Conservation (phyloP, 768 basidiomycete genomes). For the Neoboletus subvelutipes region DNA sequence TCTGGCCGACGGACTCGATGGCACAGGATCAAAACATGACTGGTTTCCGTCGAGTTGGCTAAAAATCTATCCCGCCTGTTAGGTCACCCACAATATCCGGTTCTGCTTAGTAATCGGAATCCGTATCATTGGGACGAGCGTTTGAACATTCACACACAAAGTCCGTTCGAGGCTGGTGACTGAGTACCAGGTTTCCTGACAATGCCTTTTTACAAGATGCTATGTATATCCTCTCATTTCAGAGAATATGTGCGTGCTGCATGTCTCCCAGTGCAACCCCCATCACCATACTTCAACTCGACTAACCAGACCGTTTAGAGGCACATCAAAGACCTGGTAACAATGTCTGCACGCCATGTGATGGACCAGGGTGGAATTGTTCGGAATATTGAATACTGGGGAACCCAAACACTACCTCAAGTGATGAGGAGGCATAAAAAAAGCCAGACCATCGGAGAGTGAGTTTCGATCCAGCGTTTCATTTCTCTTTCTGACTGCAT, state of each 20-base stretch:
- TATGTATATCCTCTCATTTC: conserved; percentile 80
- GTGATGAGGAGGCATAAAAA: conserved; percentile 65
- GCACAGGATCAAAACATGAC: background rate
- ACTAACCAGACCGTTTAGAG: conserved; percentile 39
- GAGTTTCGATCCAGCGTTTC: conserved; percentile 35
- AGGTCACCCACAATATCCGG: background rate
- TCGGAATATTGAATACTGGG: conserved; percentile 73
- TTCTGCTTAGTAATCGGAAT: conserved; percentile 25
- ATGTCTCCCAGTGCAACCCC: background rate
- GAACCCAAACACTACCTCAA: conserved; percentile 70
- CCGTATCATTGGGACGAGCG: background rate
- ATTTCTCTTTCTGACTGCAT: conserved; percentile 5
- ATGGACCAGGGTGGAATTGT: conserved; percentile 80
- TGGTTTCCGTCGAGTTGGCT: background rate
- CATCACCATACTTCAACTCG: background rate
- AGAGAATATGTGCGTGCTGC: conserved; percentile 59
- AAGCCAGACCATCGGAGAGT: conserved; percentile 71
- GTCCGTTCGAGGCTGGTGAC: no score
- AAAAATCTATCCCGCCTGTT: background rate
- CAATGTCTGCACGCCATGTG: conserved; percentile 66
- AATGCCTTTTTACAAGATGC: conserved; percentile 89
- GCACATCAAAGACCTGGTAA: conserved; percentile 74
- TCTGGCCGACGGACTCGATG: background rate
- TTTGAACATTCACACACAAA: background rate
- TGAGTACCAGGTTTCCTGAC: background rate